Base-by-base conservation (phyloP, 768 basidiomycete species). In the Suillus variegatus region DNA sequence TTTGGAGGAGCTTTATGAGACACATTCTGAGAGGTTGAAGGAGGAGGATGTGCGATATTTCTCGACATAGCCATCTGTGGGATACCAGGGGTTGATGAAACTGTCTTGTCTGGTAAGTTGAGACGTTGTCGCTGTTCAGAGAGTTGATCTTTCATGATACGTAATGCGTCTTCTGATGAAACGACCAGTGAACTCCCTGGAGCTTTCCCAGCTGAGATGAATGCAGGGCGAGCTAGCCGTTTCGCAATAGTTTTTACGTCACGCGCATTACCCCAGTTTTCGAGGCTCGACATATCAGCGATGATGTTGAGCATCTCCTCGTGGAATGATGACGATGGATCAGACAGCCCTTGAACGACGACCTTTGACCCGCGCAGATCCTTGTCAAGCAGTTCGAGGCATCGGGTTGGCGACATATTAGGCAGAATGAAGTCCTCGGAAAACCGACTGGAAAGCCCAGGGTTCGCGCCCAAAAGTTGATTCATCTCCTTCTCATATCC, bases 401-500 rank as follows among this genome's bases (percentile, higher is more conserved):
- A 89, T 12, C 80, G 72, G 3, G 77, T 75, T 0, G 85, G 76
- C 8, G 74, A 64, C 76, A 91, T 82, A 71, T 89, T 83, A 0
- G 60, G 64, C 78, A 90, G 90, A n/a, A 74, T 68, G 20, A 91
- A 77, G 60, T 85, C 83, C 28, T 88, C 85, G 0, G 89, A 82
- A 76, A 91, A 90, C 1, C 90, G 84, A 74, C 89, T 91, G 1
- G 88, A 81, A 16, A 91, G 77, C 0, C 89, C 89, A 4, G 82
- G 77, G 68, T 91, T 91, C 64, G 86, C 82, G 1, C 75, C 66
- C 64, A 91, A 72, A 18, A 91, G 81, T 14, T 75, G 67, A 68
- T 91, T 87, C 79, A 91, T 91, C 62, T 91, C 87, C 20, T 84
- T 64, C 65, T 89, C 88, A 68, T 91, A 91, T 6, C 90, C 90